phyloP scores from a whole-genome alignment of 768 basidiomycete species.

The Pulveroboletus sp. region DNA sequence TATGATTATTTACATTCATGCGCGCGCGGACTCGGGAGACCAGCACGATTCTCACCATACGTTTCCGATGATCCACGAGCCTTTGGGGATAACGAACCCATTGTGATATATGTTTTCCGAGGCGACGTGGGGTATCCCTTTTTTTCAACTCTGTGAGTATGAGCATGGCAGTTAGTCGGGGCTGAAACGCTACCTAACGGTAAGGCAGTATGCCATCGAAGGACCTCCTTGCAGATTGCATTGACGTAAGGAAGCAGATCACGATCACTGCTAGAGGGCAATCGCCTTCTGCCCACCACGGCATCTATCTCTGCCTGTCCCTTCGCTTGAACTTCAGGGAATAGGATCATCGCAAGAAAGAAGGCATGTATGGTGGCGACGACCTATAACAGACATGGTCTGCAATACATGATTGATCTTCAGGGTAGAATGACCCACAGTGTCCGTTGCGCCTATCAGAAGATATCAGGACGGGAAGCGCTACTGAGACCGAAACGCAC shows the following conservation, averaged over 20 bases:
- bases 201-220: constrained; percentile 20
- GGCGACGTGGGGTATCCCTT: constrained; percentile 16
- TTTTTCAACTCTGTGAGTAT: not conserved
- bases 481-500: too few species aligned
- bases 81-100: constrained; percentile 22
- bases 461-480: too few species aligned
- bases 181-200: constrained; percentile 19
- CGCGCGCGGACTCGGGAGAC: not conserved
- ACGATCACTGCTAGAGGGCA: constrained; percentile 20
- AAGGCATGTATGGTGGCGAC: constrained; percentile 18
- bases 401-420: too few species aligned
- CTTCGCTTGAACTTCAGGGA: constrained; percentile 22
- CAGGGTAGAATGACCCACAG: too few species aligned
- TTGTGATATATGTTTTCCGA: constrained; percentile 19
- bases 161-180: constrained; percentile 15
- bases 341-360: constrained; percentile 24
- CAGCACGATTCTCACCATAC: constrained; percentile 17
- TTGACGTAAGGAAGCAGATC: constrained; percentile 25
- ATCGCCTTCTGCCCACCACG: constrained; percentile 18
- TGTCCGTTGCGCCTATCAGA: too few species aligned
- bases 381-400: too few species aligned
- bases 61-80: constrained; percentile 22
- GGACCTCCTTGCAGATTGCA: constrained; percentile 24
- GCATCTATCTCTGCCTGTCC: constrained; percentile 25
- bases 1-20: too few species aligned